Evolutionary conservation across 1,284 basidiomycete species (phyloP), one percentile per base, ranked within the genome.

Genomic region (Malassezia restricta): DNA sequence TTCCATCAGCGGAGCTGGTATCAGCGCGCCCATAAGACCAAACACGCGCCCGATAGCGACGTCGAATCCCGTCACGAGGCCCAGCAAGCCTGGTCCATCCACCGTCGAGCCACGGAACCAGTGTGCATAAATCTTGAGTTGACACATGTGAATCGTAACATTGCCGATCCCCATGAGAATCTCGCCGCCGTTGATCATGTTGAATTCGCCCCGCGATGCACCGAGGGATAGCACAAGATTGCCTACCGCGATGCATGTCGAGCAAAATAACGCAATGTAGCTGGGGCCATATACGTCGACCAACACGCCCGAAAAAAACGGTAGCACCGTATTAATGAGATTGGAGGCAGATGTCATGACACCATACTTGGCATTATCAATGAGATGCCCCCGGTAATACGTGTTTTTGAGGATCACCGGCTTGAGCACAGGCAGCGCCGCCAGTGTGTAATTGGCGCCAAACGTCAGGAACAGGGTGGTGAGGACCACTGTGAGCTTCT

Each of bases 341-440:
- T 62, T 68, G 9, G 64, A 59, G 3, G 75, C 73, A 5, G 74
- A 74, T 7, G 68, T 49, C 53, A 78, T 76, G 54, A 74, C 76
- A 44, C 76, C 78, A 49, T 79, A 79, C 56, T 83, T 82, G 67
- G 82, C 79, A 33, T 77, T 79, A 76, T 81, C 83, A 68, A 78
- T 65, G 9, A 35, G 33, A 35, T 15, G 33, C 3, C 33, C 33
- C 11, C 15, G 33, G 33, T 35, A 35, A 35, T 35, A 35, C 3
- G 33, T 35, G 33, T 35, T 11, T 5, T 35, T 11, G 15, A 35
- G 33, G 33, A 35, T 35, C 11, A 35, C 5, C 5, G 33, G 11
- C 5, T 35, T 35, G 11, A 35, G 33, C 11, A 15, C 15, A 15
- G 33, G 33, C 33, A 35, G 15, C 11, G 33, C 33, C 11, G 33